These are phyloP conservation scores for Thermothelomyces thermophilus DNA, from an alignment of 2,329 filamentous ascomycete species.

Conservation along the genomic window DNA sequence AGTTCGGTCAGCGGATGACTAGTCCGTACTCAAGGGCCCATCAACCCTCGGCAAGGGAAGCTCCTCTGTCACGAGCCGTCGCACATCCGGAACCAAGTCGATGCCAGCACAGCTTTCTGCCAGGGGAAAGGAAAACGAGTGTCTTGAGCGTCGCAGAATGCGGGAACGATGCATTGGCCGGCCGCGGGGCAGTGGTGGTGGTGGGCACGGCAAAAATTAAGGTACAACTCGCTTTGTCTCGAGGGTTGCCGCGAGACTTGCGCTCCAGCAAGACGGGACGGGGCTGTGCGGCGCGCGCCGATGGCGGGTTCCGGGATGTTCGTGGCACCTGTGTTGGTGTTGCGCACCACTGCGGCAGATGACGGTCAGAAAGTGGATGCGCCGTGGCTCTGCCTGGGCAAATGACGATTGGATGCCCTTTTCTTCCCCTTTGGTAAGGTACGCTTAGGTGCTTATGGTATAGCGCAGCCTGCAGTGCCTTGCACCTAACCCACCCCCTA, in stretches of 20 bases:
- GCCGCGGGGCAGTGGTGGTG: slow-evolving; percentile 3
- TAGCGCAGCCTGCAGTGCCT: too few species aligned
- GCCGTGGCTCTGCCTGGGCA: slow-evolving; percentile 5
- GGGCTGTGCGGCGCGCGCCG: slow-evolving; percentile 8
- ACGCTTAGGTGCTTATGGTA: too few species aligned
- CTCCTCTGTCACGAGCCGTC: slow-evolving; percentile 23
- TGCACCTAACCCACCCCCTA: too few species aligned
- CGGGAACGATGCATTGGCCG: slow-evolving; percentile 5
- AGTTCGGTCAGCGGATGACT: background rate
- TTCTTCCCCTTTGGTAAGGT: background rate
- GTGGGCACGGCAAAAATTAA: background rate
- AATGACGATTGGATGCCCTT: slow-evolving; percentile 15
- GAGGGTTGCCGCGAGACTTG: background rate
- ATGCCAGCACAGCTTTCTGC: background rate
- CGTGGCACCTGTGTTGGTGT: slow-evolving; percentile 11
- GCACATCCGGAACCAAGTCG: slow-evolving; percentile 10
- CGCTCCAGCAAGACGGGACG: slow-evolving; percentile 2
- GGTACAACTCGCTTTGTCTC: background rate
- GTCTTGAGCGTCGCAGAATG: slow-evolving; percentile 2
- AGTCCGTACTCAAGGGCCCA: slow-evolving; percentile 21
- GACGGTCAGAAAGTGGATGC: slow-evolving; percentile 2
- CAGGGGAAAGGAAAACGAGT: slow-evolving; percentile 9
- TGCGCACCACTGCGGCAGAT: background rate
- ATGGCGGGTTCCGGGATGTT: slow-evolving; percentile 5
- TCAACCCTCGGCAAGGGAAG: slow-evolving; percentile 29